Base-by-base conservation (phyloP, 805 yeast species). In the Candida anglica region DNA sequence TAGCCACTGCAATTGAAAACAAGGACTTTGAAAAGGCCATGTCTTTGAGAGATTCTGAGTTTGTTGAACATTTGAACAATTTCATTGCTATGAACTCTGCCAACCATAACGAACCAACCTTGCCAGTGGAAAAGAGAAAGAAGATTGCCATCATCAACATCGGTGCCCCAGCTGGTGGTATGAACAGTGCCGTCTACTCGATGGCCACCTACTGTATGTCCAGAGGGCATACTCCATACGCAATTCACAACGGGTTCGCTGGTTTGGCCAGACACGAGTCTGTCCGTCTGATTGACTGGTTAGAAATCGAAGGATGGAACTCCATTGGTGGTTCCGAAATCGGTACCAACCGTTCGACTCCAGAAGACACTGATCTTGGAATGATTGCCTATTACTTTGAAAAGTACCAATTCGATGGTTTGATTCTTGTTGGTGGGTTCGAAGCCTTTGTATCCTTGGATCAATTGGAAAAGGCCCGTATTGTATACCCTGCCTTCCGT, bases 81-180 rank as follows among this genome's bases (percentile, higher is more conserved):
- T 89, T 82, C 62, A 59, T 79, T 46, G 71, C 82, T 22, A 76
- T 86, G 48, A 79, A 85, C 40, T 68, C 76, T 27, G 75, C 79
- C 32, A 85, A 83, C 53, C 81, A 80, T 56, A 79, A 75, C 36
- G 68, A 75, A 22, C 76, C 77, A 33, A 42, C 66, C 4, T 63
- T 82, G 44, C 87, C 93, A 6, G 71, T 60, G 14, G 73, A 66
- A 15, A 66, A 83, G 51, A 68, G 81, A 40, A 69, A 81, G 47
- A 83, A 78, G 48, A 75, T 89, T 46, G 98, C 93, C 35, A 81
- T 93, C 41, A 73, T 93, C 34, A 86, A 88, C 52, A 85, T 91
- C 28, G 98, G 98, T 47, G 98, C 98, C 0, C 96, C 98, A 16
- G 91, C 98, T 9, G 96, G 95, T 33, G 97, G 96, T 30, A 74